These are phyloP conservation scores for Pseudogymnoascus sp. DNA, from an alignment of 2,329 filamentous ascomycete species.

Conservation along the genomic window DNA sequence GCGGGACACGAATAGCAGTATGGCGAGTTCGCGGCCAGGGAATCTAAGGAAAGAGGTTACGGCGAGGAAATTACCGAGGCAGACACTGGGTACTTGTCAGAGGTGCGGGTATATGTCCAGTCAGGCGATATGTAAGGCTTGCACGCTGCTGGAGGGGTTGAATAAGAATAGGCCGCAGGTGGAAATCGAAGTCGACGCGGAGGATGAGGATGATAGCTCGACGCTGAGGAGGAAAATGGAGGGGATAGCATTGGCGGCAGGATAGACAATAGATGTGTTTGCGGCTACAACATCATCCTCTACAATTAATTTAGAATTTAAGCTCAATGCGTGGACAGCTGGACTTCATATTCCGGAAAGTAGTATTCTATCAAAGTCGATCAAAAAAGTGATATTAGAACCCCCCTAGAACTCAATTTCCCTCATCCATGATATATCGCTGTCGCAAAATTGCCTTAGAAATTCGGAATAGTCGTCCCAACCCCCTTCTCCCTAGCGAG, in stretches of 20 bases:
- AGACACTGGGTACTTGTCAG: conserved; percentile 74
- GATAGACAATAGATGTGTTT: neutral
- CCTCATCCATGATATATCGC: neutral
- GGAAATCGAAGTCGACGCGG: conserved; percentile 19
- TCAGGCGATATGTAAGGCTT: conserved; percentile 89
- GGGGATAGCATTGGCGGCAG: conserved; percentile 33
- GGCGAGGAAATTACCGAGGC: conserved; percentile 42
- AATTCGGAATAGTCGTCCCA: conserved; percentile 30
- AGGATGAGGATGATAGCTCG: conserved; percentile 43
- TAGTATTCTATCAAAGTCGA: neutral
- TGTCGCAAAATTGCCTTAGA: neutral
- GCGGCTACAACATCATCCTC: neutral
- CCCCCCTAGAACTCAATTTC: neutral
- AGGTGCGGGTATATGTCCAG: conserved; percentile 94
- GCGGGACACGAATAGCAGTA: conserved; percentile 18
- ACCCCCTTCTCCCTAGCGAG: conserved; percentile 48
- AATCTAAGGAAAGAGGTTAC: conserved; percentile 21
- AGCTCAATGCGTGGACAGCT: neutral
- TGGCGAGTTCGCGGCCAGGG: conserved; percentile 21
- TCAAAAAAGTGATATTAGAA: neutral
- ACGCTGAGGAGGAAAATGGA: conserved; percentile 45
- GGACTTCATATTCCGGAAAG: neutral
- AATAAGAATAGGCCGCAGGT: conserved; percentile 68
- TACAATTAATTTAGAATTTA: neutral
- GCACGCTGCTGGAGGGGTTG: conserved; percentile 76